Evolutionary conservation across 2,329 filamentous ascomycete species (phyloP), one percentile per base, ranked within the genome.

Genomic region (Niveomyces coronatus): DNA sequence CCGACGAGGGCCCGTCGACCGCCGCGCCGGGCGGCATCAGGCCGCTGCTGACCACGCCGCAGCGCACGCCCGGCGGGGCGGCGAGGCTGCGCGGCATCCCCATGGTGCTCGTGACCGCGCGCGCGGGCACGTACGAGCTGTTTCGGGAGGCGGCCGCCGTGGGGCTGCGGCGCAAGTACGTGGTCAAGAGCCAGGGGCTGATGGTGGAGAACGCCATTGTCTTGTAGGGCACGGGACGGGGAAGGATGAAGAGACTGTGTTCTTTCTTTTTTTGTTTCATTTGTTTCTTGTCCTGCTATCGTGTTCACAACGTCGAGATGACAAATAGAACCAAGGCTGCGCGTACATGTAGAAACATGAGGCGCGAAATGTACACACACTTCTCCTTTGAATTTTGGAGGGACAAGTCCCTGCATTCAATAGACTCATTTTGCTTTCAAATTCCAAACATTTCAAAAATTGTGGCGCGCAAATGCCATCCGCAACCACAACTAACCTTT

Each of bases 21-120:
- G n/a, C n/a, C n/a, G n/a, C n/a, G n/a, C n/a, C n/a, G n/a, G n/a
- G n/a, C n/a, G n/a, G n/a, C n/a, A n/a, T n/a, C n/a, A n/a, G 70
- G 24, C 91, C 91, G 2, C 60, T 91, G 33, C 67, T 98, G 4
- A 85, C 94, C 36, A 71, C 81, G 46, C 62, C 67, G 35, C 89
- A 95, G 63, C 61, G 67, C 34, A 87, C 82, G 3, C 76, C 79
- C 0, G 71, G 68, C 4, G 86, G 87, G 0, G 64, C 87, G 36
- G 68, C 71, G 37, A 65, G 87, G 9, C 72, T 77, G 29, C 70
- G 87, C 50, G 80, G 79, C 3, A 80, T 96, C 26, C 76, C 84
- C 10, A 77, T 95, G 74, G 70, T 94, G 27, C 84, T 96, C 74
- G 74, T 94, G 15, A 76, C 76, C 0, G 86, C 84, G 0, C 81